Evolutionary conservation across 2,329 filamentous ascomycete genomes (phyloP), one percentile per base, ranked within the genome.

Genomic region (Monilinia polystroma): DNA sequence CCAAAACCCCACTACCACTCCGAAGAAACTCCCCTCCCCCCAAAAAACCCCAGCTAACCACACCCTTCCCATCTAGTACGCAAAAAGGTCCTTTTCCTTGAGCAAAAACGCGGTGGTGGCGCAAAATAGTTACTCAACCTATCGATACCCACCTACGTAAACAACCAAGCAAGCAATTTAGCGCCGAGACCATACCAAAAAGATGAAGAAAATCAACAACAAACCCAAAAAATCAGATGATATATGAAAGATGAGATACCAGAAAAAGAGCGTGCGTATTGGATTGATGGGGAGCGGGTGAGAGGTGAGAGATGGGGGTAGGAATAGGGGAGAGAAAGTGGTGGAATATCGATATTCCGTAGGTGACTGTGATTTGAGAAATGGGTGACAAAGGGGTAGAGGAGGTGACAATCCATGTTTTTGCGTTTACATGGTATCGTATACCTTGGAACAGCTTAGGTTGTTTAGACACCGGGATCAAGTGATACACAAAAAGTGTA

Each of bases 31-130:
- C 29, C 29, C 23, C 23, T 23, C 32, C 32, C 32, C 32, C 32
- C 3, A 32, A 32, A 6, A 32, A 47, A 3, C 12, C 10, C 20
- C 8, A 26, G 52, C 60, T 70, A 43, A 66, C 68, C 49, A 54
- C 23, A 12, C 16, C 29, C 4, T 57, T 18, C 14, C 60, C 12
- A 51, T 72, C 41, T 73, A 96, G 95, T 99, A 66, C 91, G 93
- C 79, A 92, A 94, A 83, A 91, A 97, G 81, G 95, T 99, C 43
- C 84, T 99, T 41, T 99, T 99, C 80, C 85, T 98, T 67, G 95
- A 99, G 78, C 88, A 91, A 77, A 97, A 96, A 78, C 90, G 92
- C 77, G 90, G 89, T 78, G 84, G 84, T 66, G 84, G 84, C 65
- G 88, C 85, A 80, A 85, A 80, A 75, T 71, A 55, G 53, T 35